phyloP scores from a whole-genome alignment of 192 early-diverging fungal species.

The Coemansia pectinata region DNA sequence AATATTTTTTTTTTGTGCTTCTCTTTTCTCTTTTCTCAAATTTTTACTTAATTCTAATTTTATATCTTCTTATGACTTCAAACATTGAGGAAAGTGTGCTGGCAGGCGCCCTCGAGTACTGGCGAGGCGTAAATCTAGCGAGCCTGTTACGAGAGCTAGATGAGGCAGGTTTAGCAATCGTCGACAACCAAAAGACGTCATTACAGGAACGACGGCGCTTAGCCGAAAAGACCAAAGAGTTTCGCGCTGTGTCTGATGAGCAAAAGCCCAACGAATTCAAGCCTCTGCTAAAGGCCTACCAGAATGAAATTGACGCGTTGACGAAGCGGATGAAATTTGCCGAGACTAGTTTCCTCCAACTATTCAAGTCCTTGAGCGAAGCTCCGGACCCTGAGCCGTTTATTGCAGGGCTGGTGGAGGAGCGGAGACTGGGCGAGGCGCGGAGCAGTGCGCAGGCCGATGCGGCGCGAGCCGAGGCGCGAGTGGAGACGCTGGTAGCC shows the following conservation, averaged over 20 bases:
- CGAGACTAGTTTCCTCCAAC: constrained; percentile 74
- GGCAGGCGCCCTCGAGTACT: constrained; percentile 47
- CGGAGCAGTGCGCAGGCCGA: constrained; percentile 16
- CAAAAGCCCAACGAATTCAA: constrained; percentile 80
- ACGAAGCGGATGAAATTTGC: constrained; percentile 83
- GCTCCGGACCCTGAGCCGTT: constrained; percentile 83
- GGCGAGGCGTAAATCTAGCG: constrained; percentile 63
- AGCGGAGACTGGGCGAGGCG: constrained; percentile 7
- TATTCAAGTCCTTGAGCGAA: constrained; percentile 79
- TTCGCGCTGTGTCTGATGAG: constrained; percentile 75
- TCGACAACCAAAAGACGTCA: constrained; percentile 83
- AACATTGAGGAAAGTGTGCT: constrained; percentile 26
- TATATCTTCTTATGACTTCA: neutral
- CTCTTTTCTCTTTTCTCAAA: neutral
- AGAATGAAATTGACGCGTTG: constrained; percentile 88
- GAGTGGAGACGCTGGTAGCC: constrained; percentile 46
- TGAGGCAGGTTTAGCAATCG: constrained; percentile 70
- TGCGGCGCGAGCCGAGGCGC: constrained; percentile 25
- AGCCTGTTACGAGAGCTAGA: constrained; percentile 73
- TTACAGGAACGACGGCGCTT: constrained; percentile 76
- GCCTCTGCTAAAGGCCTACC: constrained; percentile 78
- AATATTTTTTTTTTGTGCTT: neutral
- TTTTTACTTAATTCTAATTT: neutral
- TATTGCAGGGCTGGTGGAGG: constrained; percentile 54
- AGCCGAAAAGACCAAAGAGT: constrained; percentile 89